phyloP scores from a whole-genome alignment of 805 yeast genomes.

The Citeromyces nyonsensis region DNA sequence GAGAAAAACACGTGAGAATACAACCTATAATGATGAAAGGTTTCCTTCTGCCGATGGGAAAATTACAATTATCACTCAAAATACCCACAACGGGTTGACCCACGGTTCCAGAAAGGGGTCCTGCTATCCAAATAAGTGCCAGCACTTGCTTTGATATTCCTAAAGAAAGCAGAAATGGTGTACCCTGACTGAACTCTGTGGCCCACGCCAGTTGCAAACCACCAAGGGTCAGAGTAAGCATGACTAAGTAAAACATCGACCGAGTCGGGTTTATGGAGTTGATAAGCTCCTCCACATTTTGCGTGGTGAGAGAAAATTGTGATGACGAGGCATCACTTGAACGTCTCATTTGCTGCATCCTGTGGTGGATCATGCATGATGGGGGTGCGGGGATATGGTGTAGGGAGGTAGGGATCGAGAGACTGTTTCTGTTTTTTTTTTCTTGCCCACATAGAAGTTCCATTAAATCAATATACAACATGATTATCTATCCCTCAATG shows the following conservation, averaged over 20 bases:
- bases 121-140: slow-evolving; percentile 52
- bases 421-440: no score
- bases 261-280: slow-evolving; percentile 27
- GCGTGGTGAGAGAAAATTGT: slow-evolving; percentile 2
- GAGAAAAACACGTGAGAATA: slow-evolving; percentile 25
- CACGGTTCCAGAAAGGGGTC: slow-evolving; percentile 46
- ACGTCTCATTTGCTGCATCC: no score
- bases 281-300: slow-evolving; percentile 2
- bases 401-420: no score
- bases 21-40: slow-evolving; percentile 46
- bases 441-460: no score
- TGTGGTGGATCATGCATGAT: no score
- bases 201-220: slow-evolving; percentile 55
- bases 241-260: slow-evolving; percentile 23
- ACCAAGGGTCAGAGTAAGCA: slow-evolving; percentile 32
- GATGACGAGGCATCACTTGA: no score
- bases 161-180: slow-evolving; percentile 43
- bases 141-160: slow-evolving; percentile 40
- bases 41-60: slow-evolving; percentile 31
- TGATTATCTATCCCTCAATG: no score
- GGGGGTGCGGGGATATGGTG: no score
- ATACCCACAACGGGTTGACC: slow-evolving; percentile 54
- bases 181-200: slow-evolving; percentile 48
- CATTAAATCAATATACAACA: no score
- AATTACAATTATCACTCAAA: slow-evolving; percentile 32